Base-by-base conservation (phyloP, 768 basidiomycete genomes). In the Lentinula guzmanii region DNA sequence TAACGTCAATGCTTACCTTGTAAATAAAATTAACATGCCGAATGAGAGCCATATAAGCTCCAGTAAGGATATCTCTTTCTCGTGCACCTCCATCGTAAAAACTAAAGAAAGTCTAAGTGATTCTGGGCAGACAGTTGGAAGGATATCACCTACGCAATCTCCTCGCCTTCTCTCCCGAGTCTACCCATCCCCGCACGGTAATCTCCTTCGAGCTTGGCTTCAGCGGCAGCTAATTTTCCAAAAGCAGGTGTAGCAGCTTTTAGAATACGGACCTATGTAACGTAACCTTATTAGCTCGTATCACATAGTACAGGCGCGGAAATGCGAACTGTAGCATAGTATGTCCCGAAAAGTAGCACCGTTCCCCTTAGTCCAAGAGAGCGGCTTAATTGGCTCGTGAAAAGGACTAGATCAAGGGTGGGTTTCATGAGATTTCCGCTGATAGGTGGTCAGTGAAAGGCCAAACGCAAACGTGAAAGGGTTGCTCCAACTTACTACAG, bases 341-440 rank as follows among this genome's bases (percentile, higher is more conserved):
- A 96, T 65, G 93, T 95, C 31, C 77, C 76, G 67, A 92, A 92
- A 9, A 98, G 78, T 5, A 95, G 76, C 2, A 87, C 61, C 0
- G 90, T 93, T 2, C 95, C 96, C n/a, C 88, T 83, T 0, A 89
- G 76, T 10, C 95, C 95, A 16, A 98, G 84, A 0, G 92, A 91
- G 15, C 87, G 84, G 0, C 93, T 88, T 10, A 98, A 84, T 68
- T 98, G 95, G 7, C 88, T 87, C 0, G 94, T 96, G 77, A 98
- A 98, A 52, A 98, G 85, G 28, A 95, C 72, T 46, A 97, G 77
- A 71, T 98, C 95, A 16, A 98, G 84, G 0, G 90, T 84, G 0
- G 96, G 95, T 70, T 98, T 98, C 63, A 95, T 85, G 39, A 97
- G 70, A 71, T 98, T 98, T 5, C 95, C 95, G 69, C 94, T 95